Conservation (phyloP, 805 yeast species). For the Lipomyces lipofer region DNA sequence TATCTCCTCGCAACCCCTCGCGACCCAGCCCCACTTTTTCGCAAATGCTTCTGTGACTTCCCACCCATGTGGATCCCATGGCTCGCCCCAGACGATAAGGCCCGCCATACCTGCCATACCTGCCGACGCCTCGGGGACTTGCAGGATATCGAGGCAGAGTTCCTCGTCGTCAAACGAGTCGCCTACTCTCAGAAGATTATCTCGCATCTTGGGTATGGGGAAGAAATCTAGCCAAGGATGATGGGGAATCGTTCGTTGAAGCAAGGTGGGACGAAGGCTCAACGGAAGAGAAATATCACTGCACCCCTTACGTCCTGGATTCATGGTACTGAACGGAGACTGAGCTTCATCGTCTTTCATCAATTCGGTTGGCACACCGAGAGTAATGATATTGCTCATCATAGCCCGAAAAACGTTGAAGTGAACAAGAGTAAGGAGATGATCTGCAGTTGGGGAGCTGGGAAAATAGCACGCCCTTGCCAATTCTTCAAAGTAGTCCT, state of each 20-base stretch:
- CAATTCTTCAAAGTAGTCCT: background rate
- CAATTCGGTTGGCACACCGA: background rate
- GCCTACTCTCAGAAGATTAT: background rate
- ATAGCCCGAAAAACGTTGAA: background rate
- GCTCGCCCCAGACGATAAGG: background rate
- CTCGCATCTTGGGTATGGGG: slow-evolving; percentile 1
- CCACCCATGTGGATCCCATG: background rate
- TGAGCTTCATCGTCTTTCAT: background rate
- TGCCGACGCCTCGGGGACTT: background rate
- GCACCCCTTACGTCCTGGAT: background rate
- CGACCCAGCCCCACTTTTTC: background rate
- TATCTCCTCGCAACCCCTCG: background rate
- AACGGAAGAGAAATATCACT: background rate
- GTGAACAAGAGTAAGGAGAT: background rate
- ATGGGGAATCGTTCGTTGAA: background rate
- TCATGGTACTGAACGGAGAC: background rate
- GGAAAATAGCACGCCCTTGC: background rate
- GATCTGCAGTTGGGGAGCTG: background rate
- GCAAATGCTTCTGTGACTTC: background rate
- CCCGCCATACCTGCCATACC: background rate
- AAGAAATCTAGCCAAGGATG: background rate
- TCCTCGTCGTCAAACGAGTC: background rate
- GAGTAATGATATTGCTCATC: background rate
- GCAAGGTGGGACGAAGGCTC: background rate
- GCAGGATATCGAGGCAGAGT: background rate